phyloP scores from a whole-genome alignment of 768 basidiomycete species.

The Suillus alpinus region DNA sequence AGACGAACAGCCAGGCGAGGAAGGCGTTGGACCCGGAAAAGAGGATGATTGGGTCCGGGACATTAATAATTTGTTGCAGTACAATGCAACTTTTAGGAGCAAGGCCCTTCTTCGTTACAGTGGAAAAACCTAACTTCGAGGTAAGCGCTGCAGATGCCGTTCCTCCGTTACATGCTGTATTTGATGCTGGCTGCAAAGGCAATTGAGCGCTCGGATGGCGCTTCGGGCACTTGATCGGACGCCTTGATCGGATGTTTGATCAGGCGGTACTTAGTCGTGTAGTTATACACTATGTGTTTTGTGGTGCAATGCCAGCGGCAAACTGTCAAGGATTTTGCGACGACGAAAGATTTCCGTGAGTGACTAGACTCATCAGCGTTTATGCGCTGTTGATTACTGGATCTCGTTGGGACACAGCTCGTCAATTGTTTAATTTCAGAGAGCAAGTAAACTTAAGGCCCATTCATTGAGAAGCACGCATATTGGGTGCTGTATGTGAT shows the following conservation, averaged over 20 bases:
- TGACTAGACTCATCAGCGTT: background rate
- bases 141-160: background rate
- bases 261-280: background rate
- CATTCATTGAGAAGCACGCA: background rate
- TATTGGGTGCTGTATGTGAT: background rate
- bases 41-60: conserved; percentile 97
- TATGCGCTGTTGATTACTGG: background rate
- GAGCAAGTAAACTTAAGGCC: background rate
- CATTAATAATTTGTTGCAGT: conserved; percentile 91
- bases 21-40: conserved; percentile 74
- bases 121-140: conserved; percentile 31
- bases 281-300: conserved; percentile 12
- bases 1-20: conserved; percentile 42
- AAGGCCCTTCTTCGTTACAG: conserved; percentile 79
- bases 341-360: background rate
- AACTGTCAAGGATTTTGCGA: background rate
- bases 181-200: background rate
- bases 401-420: background rate
- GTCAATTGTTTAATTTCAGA: background rate
- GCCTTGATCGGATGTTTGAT: too few species aligned
- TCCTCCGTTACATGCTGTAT: background rate
- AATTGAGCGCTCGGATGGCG: background rate
- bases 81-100: conserved; percentile 91
- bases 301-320: background rate
- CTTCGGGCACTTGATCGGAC: background rate